Evolutionary conservation across 805 yeast species (phyloP), one percentile per base, ranked within the genome.

Genomic region (Starmerella floricola): DNA sequence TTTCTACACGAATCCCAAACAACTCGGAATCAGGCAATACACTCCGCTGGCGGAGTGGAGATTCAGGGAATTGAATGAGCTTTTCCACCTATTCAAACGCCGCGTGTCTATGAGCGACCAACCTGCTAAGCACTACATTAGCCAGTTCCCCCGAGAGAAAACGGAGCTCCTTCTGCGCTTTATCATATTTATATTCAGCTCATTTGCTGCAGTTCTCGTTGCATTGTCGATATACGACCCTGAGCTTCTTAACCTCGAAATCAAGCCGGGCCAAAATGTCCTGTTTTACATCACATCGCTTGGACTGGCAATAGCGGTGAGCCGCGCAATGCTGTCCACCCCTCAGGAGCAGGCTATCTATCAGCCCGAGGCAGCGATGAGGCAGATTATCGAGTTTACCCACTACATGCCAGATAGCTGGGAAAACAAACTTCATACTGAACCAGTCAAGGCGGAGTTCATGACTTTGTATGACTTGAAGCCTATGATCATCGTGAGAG

Each of bases 31-130:
- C 2, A 67, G 98, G 36, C 94, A 86, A 53, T 91, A 85, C 57
- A 84, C 97, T 0, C 95, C 96, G 0, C 74, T 74, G 61, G 96
- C 97, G 0, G 87, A 82, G 54, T 91, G 97, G 97, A 84, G 79
- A 57, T 72, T 91, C 55, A 67, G 99, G 43, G 99, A 91, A 55
- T 84, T 81, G 57, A 91, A 91, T 60, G 99, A 91, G 57, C 67
- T 91, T 8, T 84, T 84, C 34, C 98, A 91, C 60, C 69, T 88
- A 21, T 91, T 91, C 62, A 76, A 76, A 43, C 76, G 78, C 52
- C 67, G 99, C 38, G 62, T 91, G 31, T 82, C 77, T 36, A 62
- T 83, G 46, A 83, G 95, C 39, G 72, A 76, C 24, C 81, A 74
- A 13, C 77, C 86, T 5, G 95, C 97, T 0, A 72, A 81, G 33